Conservation (phyloP, 2,329 filamentous ascomycete species). For the Seiridium cupressi region DNA sequence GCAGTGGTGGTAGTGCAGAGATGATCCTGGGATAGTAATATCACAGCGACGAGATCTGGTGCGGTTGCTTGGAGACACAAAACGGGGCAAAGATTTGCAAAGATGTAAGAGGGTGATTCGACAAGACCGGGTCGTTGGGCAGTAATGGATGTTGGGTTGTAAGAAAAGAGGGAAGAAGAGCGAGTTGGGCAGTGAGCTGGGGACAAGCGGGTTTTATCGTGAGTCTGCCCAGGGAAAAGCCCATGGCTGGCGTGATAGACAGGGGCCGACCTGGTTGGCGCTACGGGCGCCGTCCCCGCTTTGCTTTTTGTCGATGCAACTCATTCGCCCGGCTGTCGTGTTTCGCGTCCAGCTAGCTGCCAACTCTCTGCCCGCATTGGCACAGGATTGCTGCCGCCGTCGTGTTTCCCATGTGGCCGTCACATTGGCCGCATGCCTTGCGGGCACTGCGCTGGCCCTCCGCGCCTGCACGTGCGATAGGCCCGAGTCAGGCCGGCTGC, state of each 20-base stretch:
- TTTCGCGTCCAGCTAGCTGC: conserved; percentile 1
- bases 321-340: conserved; percentile 8
- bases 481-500: conserved; percentile 28
- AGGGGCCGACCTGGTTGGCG: neutral
- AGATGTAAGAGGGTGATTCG: conserved; percentile 16
- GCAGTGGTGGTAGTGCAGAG: conserved; percentile 1
- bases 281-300: conserved; percentile 7
- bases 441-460: conserved; percentile 45
- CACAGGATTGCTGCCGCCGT: conserved; percentile 6
- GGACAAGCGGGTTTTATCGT: conserved; percentile 51
- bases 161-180: conserved; percentile 29
- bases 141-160: conserved; percentile 32
- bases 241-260: conserved; percentile 11
- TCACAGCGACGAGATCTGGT: conserved; percentile 7
- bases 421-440: conserved; percentile 39
- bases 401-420: conserved; percentile 29
- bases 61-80: conserved; percentile 14
- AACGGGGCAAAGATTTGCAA: conserved; percentile 10
- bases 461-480: conserved; percentile 38
- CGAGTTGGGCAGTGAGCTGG: conserved; percentile 39
- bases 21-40: conserved; percentile 7
- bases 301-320: conserved; percentile 12
- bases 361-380: conserved; percentile 3
- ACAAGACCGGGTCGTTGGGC: conserved; percentile 29
- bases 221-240: conserved; percentile 11